Percentiles rank a stretch among this genome's conserved stretches.
phyloP scores from a whole-genome alignment of 208 protist species.

The Borovskyia barvae region DNA sequence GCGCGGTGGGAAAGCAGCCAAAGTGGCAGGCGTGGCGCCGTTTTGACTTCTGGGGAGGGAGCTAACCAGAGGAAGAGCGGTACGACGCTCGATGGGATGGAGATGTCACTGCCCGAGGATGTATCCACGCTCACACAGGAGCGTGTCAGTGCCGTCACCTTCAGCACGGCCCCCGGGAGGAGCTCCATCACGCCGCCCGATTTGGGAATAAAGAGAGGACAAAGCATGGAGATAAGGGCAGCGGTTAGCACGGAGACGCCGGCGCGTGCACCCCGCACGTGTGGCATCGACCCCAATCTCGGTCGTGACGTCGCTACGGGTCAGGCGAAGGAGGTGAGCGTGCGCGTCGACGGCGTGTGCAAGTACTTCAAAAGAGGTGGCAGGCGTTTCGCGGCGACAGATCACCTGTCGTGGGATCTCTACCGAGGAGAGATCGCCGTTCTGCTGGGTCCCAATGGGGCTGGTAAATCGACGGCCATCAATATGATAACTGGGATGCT shows the following conservation, averaged over 20 bases:
- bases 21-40: not conserved
- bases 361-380: constrained; percentile 41
- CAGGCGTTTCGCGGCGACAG: constrained; percentile 56
- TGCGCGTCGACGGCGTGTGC: constrained; percentile 20
- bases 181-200: too few relatives aligned
- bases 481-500: constrained; percentile 86
- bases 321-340: constrained; percentile 40
- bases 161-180: too few relatives aligned
- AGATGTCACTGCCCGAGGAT: too few relatives aligned
- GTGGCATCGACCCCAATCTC: constrained; percentile 17
- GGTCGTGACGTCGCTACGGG: constrained; percentile 9
- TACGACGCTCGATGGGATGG: too few relatives aligned
- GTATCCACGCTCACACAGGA: too few relatives aligned
- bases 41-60: too few relatives aligned
- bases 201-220: too few relatives aligned
- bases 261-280: too few relatives aligned
- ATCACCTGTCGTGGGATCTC: constrained; percentile 61
- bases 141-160: too few relatives aligned
- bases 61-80: too few relatives aligned
- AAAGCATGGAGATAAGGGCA: too few relatives aligned
- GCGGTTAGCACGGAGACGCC: too few relatives aligned
- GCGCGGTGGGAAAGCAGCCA: not conserved
- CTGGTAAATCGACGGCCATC: constrained; percentile 77
- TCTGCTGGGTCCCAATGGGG: constrained; percentile 75
- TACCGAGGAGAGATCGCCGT: constrained; percentile 57